Conservation (phyloP, 345 rosid genomes). For the Lagerstroemia speciosa region DNA sequence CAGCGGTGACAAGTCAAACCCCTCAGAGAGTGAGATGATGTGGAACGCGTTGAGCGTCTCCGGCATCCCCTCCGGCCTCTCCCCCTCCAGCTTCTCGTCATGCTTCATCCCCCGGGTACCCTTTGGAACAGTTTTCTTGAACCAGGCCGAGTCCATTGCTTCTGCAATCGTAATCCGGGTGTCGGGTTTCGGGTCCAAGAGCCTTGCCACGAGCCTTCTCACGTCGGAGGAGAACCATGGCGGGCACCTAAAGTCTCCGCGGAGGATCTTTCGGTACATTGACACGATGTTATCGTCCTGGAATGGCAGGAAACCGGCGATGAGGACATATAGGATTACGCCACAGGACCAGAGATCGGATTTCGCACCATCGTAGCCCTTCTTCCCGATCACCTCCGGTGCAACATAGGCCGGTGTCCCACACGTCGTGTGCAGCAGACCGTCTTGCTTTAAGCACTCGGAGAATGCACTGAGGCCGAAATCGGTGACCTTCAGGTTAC, state of each 20-base stretch:
- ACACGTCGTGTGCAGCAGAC: slow-evolving; percentile 70
- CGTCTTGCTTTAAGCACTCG: slow-evolving; percentile 71
- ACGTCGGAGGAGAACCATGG: slow-evolving; percentile 83
- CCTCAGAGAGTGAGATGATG: slow-evolving; percentile 75
- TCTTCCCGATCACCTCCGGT: slow-evolving; percentile 75
- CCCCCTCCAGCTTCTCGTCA: slow-evolving; percentile 22
- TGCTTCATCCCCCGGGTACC: background rate
- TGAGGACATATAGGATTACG: slow-evolving; percentile 73
- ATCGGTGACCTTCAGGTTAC: slow-evolving; percentile 65
- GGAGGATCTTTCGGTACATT: slow-evolving; percentile 75
- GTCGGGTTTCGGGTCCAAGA: slow-evolving; percentile 79
- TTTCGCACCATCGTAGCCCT: slow-evolving; percentile 86
- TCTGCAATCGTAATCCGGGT: slow-evolving; percentile 44
- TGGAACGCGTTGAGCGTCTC: slow-evolving; percentile 85
- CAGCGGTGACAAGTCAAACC: slow-evolving; percentile 77
- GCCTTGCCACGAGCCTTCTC: slow-evolving; percentile 56
- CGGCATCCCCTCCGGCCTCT: slow-evolving; percentile 27
- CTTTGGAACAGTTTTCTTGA: slow-evolving; percentile 41
- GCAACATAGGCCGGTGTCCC: slow-evolving; percentile 94
- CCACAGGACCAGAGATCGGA: slow-evolving; percentile 98
- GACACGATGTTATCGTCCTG: slow-evolving; percentile 73
- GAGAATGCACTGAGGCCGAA: slow-evolving; percentile 81
- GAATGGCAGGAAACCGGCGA: slow-evolving; percentile 83
- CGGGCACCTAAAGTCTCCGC: slow-evolving; percentile 88
- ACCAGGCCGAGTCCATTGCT: slow-evolving; percentile 73